Evolutionary conservation across 176 grass and related monocot genomes (phyloP), one percentile per base, ranked within the genome.

Genomic region (Neostapfia colusana): DNA sequence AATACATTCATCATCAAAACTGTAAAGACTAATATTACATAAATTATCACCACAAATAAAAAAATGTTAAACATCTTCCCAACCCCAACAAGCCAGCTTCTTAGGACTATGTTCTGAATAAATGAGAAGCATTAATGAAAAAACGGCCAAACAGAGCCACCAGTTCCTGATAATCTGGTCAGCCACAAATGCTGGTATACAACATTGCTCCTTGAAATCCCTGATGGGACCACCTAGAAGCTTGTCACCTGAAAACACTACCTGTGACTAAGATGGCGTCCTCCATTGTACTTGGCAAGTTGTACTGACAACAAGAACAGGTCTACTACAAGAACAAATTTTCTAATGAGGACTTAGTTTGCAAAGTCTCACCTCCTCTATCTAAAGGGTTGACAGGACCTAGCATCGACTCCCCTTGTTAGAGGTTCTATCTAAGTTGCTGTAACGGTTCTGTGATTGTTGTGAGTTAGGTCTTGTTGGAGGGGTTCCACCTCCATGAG

Each of bases 341-440:
- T 77, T 53, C 38, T 7, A 21, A 65, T 11, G 46, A 36, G 9
- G 61, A 63, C 15, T 24, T 23, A 58, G 23, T 24, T 28, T 59
- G 56, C 10, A 0, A 59, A 13, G 21, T 25, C 11, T 59, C 24
- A 59, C 8, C 3, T 5, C 59, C 43, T 50, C 28, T 37, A 26
- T 6, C 58, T 28, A 23, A n/a, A 13, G 10, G 20, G 44, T 15
- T 11, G 8, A 23, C 17, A 15, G 18, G 20, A 25, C 55, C 82
- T 86, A 92, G 39, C 84, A 37, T 79, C 87, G 44, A 36, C 89
- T 87, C 78, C 91, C 90, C 63, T 84, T 72, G 76, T 87, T 91
- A 38, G 91, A 84, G 46, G 57, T 76, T 64, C 85, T 85, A 75
- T 95, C 87, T 69, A 90, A 83, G 13, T 70, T 51, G 34, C 70